Conservation (phyloP, 2,329 filamentous ascomycete genomes). For the Exophiala bonariae region DNA sequence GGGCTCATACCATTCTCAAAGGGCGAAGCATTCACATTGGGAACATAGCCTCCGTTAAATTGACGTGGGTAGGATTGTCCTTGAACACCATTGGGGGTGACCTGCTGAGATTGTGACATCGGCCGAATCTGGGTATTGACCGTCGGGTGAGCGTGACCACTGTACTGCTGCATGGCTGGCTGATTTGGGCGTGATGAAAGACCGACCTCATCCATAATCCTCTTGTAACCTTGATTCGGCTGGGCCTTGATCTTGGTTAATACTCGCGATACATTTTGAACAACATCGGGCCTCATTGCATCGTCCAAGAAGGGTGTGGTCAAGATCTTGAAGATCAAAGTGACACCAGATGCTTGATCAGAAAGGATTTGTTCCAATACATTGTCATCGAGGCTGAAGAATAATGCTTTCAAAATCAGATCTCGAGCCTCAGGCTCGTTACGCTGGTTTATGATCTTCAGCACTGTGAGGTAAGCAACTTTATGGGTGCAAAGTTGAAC, state of each 20-base stretch:
- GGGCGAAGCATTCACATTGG: constrained; percentile 36
- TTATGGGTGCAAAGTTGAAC: constrained; percentile 98
- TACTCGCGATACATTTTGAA: constrained; percentile 89
- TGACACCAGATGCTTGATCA: constrained; percentile 89
- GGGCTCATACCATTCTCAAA: constrained; percentile 37
- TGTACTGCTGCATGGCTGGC: constrained; percentile 40
- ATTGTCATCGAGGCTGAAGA: constrained; percentile 86
- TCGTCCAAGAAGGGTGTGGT: constrained; percentile 98
- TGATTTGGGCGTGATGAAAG: constrained; percentile 58
- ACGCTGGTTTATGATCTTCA: constrained; percentile 98
- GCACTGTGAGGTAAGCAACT: constrained; percentile 92
- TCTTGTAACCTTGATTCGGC: constrained; percentile 94
- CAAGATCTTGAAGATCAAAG: constrained; percentile 96
- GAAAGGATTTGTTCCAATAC: constrained; percentile 85
- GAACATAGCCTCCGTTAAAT: constrained; percentile 41
- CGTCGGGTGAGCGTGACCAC: constrained; percentile 36
- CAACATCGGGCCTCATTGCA: constrained; percentile 78
- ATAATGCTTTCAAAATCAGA: constrained; percentile 82
- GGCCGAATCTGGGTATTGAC: constrained; percentile 44
- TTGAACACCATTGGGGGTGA: constrained; percentile 30
- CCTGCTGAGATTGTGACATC: constrained; percentile 40
- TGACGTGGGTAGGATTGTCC: constrained; percentile 41
- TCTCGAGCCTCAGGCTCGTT: constrained; percentile 91
- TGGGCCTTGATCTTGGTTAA: constrained; percentile 88
- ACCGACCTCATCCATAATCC: constrained; percentile 97